Conservation (phyloP, 208 protist genomes). For the Leishmania lainsoni region DNA sequence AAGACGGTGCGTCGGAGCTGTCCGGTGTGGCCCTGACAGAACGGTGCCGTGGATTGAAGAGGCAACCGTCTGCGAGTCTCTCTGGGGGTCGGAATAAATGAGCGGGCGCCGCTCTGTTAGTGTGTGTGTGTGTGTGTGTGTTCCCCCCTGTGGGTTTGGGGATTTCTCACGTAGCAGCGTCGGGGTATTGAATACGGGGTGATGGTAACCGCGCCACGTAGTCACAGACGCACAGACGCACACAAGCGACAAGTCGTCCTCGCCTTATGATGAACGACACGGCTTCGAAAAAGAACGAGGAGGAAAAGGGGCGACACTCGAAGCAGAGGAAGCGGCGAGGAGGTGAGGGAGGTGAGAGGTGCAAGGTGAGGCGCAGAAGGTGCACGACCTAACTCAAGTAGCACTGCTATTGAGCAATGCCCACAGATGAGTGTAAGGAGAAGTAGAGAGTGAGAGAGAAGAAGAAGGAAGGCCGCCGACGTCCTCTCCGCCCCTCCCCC, state of each 20-base stretch:
- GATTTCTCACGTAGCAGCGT: background rate
- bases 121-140: background rate
- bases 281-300: background rate
- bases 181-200: background rate
- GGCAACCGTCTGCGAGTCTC: background rate
- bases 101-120: background rate
- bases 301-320: background rate
- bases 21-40: background rate
- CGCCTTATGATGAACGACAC: background rate
- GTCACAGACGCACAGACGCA: background rate
- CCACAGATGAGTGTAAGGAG: background rate
- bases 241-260: background rate
- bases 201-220: background rate
- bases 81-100: background rate
- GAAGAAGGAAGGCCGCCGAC: background rate
- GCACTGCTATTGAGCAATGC: background rate
- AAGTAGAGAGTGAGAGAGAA: background rate
- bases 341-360: background rate
- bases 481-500: background rate
- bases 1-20: background rate
- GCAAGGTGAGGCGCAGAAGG: background rate
- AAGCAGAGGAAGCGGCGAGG: background rate
- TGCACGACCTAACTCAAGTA: background rate
- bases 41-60: background rate
- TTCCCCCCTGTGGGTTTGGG: background rate